Conservation (phyloP, 768 basidiomycete genomes). For the Amanita exitialis region DNA sequence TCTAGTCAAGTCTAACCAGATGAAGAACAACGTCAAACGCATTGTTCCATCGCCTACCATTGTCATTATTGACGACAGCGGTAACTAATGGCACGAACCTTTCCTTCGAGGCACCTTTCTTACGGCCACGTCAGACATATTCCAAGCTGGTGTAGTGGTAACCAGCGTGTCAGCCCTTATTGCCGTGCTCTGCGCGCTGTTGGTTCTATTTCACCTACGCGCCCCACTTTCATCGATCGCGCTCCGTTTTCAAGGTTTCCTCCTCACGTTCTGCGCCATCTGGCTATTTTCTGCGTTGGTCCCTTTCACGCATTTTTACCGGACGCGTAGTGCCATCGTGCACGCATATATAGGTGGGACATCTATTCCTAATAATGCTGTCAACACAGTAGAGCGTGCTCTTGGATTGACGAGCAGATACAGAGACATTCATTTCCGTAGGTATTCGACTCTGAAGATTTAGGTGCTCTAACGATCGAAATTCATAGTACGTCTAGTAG, state of each 20-base stretch:
- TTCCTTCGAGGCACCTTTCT: background rate
- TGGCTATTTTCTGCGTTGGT: slow-evolving; percentile 37
- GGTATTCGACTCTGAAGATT: slow-evolving; percentile 10
- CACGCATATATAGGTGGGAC: slow-evolving; percentile 22
- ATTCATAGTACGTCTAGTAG: slow-evolving; percentile 4
- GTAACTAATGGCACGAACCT: slow-evolving; percentile 4
- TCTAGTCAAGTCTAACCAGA: slow-evolving; percentile 14
- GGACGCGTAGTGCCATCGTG: slow-evolving; percentile 27
- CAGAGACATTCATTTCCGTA: slow-evolving; percentile 25
- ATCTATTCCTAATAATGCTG: slow-evolving; percentile 18
- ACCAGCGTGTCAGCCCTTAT: slow-evolving; percentile 12
- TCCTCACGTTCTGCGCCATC: slow-evolving; percentile 27
- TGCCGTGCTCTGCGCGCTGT: slow-evolving; percentile 10
- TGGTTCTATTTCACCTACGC: slow-evolving; percentile 8
- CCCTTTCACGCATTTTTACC: slow-evolving; percentile 32
- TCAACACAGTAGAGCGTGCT: slow-evolving; percentile 20
- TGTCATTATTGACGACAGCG: slow-evolving; percentile 13
- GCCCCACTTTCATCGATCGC: slow-evolving; percentile 11
- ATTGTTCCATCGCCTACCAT: slow-evolving; percentile 9
- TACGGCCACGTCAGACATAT: slow-evolving; percentile 11
- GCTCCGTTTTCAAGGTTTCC: slow-evolving; percentile 21
- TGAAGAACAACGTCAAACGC: slow-evolving; percentile 10
- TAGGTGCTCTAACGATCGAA: background rate
- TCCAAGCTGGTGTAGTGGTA: slow-evolving; percentile 12
- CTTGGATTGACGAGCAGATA: slow-evolving; percentile 28